These are phyloP conservation scores for Pseudofabraea citricarpa DNA, from an alignment of 2,329 filamentous ascomycete species.

Conservation along the genomic window DNA sequence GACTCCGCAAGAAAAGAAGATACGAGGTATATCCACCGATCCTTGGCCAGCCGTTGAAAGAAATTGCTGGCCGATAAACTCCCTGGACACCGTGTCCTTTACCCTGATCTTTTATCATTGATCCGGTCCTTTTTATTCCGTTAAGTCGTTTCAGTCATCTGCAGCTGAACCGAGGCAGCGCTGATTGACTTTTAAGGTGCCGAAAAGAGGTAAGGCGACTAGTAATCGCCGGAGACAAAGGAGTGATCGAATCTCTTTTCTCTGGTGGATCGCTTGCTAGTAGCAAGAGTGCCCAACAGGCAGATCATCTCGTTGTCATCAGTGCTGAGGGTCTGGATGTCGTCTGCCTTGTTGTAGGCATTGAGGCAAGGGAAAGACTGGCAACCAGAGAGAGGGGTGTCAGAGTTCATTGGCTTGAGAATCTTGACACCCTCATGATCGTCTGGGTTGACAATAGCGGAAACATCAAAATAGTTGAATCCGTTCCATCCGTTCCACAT, in stretches of 20 bases:
- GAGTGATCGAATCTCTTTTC: constrained; percentile 7
- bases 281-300: constrained; percentile 23
- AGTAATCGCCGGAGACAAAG: constrained; percentile 8
- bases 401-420: constrained; percentile 40
- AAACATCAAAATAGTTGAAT: constrained; percentile 53
- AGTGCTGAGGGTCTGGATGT: constrained; percentile 51
- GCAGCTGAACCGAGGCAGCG: constrained; percentile 1
- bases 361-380: constrained; percentile 46
- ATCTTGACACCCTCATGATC: constrained; percentile 49
- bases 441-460: constrained; percentile 48
- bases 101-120: no score
- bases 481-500: constrained; percentile 44
- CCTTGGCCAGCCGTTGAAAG: no score
- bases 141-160: no score
- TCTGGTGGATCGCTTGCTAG: constrained; percentile 9
- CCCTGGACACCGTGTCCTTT: no score
- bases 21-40: neutral
- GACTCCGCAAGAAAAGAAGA: neutral
- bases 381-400: constrained; percentile 44
- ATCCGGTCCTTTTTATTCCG: no score
- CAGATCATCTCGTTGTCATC: constrained; percentile 43
- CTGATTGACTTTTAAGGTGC: neutral
- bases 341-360: constrained; percentile 48
- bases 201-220: neutral
- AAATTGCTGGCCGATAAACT: no score